Percentiles rank a stretch among this genome's conserved stretches.
These are phyloP conservation scores for Leccinum variabile DNA, from an alignment of 1,284 basidiomycete species.

Conservation along the genomic window DNA sequence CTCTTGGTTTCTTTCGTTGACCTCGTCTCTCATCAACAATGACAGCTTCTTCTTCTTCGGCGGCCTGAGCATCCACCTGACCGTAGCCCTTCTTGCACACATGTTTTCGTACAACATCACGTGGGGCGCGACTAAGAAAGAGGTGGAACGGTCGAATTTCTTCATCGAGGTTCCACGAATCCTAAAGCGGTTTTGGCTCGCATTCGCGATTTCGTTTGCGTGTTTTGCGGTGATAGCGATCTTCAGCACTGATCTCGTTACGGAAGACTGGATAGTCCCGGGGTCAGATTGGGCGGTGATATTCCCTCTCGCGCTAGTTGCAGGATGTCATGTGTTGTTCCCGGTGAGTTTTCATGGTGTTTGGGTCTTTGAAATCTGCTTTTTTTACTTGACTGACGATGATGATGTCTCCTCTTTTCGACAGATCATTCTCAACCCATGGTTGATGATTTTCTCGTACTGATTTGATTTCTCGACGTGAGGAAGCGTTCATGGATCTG, in stretches of 20 bases:
- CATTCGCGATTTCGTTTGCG: constrained; percentile 25
- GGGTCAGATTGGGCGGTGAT: constrained; percentile 66
- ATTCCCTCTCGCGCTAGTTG: constrained; percentile 59
- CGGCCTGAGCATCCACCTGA: constrained; percentile 72
- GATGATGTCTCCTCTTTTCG: neutral
- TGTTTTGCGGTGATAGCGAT: constrained; percentile 44
- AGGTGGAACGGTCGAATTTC: constrained; percentile 59
- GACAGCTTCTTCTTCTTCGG: constrained; percentile 76
- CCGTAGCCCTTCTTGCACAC: constrained; percentile 24
- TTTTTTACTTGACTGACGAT: neutral
- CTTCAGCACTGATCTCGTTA: constrained; percentile 42
- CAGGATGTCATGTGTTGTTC: constrained; percentile 64
- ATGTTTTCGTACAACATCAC: no score
- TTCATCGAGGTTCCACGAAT: constrained; percentile 86
- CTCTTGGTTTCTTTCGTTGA: neutral
- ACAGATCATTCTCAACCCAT: constrained; percentile 73
- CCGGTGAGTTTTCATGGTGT: constrained; percentile 47
- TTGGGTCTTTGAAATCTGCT: neutral
- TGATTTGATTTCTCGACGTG: constrained; percentile 29
- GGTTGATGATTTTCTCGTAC: constrained; percentile 79
- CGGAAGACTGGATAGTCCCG: constrained; percentile 45
- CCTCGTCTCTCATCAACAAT: neutral
- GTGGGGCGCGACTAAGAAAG: no score
- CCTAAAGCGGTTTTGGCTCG: constrained; percentile 56
- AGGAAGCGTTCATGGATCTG: neutral